These are phyloP conservation scores for Saccharata proteae DNA, from an alignment of 2,329 filamentous ascomycete genomes.

Conservation along the genomic window DNA sequence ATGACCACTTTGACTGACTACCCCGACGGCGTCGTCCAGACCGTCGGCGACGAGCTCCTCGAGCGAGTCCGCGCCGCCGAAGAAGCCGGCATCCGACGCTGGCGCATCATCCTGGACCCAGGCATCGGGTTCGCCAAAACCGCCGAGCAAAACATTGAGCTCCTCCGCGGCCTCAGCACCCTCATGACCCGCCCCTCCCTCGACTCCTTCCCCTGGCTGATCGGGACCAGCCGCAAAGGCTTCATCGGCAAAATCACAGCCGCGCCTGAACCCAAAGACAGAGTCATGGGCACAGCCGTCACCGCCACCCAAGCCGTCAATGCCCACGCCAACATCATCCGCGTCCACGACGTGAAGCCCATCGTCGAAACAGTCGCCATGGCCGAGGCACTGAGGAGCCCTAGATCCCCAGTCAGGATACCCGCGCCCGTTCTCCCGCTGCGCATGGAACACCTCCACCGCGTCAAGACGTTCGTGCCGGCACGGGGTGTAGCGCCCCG, in stretches of 20 bases:
- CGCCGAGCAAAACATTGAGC: constrained; percentile 64
- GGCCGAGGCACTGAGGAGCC: constrained; percentile 82
- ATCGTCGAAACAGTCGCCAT: constrained; percentile 78
- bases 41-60: constrained; percentile 55
- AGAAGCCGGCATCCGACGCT: constrained; percentile 70
- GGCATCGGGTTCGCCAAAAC: constrained; percentile 92
- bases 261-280: constrained; percentile 54
- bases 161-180: constrained; percentile 56
- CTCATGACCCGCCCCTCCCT: constrained; percentile 42
- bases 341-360: constrained; percentile 81
- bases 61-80: constrained; percentile 64
- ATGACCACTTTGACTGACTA: constrained; percentile 65
- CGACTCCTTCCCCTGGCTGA: constrained; percentile 67
- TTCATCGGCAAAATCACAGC: constrained; percentile 80
- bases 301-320: constrained; percentile 76
- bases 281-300: constrained; percentile 77
- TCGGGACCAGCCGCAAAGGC: constrained; percentile 78
- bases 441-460: too few relatives aligned
- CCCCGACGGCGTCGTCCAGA: constrained; percentile 52
- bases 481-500: too few relatives aligned
- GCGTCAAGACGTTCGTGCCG: too few relatives aligned
- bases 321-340: constrained; percentile 80
- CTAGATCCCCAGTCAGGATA: too few relatives aligned
- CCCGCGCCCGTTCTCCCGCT: too few relatives aligned
- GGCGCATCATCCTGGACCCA: constrained; percentile 90